Conservation (phyloP, 768 basidiomycete genomes). For the Tylopilus balloui region DNA sequence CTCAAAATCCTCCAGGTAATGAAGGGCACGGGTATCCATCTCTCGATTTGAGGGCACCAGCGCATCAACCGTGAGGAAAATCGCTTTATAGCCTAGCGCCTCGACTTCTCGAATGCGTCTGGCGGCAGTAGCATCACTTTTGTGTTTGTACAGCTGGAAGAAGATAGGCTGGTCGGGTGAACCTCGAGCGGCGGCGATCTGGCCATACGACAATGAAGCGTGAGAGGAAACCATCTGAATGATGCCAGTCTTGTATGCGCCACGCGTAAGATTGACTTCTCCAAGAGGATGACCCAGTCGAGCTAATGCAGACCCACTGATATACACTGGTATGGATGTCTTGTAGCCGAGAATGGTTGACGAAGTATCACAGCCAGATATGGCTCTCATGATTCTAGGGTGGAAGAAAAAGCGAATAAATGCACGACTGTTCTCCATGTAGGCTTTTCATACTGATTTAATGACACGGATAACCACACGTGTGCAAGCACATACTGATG, state of each 20-base stretch:
- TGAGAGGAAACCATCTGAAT: constrained; percentile 86
- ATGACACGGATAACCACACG: constrained; percentile 13
- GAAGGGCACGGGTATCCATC: constrained; percentile 61
- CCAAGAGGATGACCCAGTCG: constrained; percentile 86
- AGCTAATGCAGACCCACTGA: constrained; percentile 80
- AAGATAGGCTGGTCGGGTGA: constrained; percentile 59
- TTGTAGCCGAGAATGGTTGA: constrained; percentile 69
- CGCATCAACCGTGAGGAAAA: constrained; percentile 90
- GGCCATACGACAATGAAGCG: constrained; percentile 60
- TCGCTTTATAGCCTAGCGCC: constrained; percentile 73
- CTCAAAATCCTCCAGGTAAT: constrained; percentile 53
- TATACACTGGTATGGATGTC: constrained; percentile 75
- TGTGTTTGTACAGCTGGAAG: constrained; percentile 86
- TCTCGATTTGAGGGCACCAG: constrained; percentile 80
- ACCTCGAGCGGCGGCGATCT: constrained; percentile 55
- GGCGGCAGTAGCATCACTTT: constrained; percentile 60
- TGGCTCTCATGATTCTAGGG: constrained; percentile 71
- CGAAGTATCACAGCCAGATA: constrained; percentile 62
- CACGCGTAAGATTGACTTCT: constrained; percentile 77
- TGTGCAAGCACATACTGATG: constrained; percentile 48
- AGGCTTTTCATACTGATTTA: constrained; percentile 37
- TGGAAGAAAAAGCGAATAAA: constrained; percentile 85
- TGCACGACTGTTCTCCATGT: constrained; percentile 69
- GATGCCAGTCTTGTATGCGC: constrained; percentile 58
- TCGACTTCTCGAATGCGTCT: constrained; percentile 69